Conservation (phyloP, 257 asterid species). For the Solanum pinnatisectum region DNA sequence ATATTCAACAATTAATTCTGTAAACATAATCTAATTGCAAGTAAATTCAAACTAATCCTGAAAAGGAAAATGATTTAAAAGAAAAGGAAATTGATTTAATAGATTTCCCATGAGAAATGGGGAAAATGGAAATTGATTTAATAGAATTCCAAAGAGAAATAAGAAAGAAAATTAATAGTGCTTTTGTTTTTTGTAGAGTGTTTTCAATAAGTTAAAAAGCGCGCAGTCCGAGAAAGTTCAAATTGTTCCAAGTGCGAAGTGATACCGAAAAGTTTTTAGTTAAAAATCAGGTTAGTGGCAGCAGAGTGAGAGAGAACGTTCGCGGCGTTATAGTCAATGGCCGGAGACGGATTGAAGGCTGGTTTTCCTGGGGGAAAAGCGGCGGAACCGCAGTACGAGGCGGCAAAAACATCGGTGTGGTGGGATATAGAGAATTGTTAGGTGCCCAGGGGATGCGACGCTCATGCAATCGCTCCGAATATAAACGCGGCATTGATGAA, state of each 20-base stretch:
- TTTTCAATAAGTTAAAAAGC: background rate
- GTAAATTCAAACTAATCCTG: background rate
- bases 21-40: background rate
- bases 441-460: constrained; percentile 60
- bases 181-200: background rate
- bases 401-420: constrained; percentile 78
- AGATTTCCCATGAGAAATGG: background rate
- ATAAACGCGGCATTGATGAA: constrained; percentile 71
- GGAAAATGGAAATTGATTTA: background rate
- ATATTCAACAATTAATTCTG: background rate
- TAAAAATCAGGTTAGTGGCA: background rate
- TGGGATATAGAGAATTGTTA: constrained; percentile 97
- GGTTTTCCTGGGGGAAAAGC: background rate
- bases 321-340: background rate
- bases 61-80: background rate
- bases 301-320: background rate
- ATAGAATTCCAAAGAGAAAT: background rate
- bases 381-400: constrained; percentile 64
- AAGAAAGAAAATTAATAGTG: background rate
- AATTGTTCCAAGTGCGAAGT: background rate
- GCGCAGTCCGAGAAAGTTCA: background rate
- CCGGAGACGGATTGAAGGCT: background rate
- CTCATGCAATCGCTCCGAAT: constrained; percentile 73
- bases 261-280: background rate
- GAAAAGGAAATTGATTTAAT: background rate